Percentiles rank a stretch among this genome's conserved stretches.
phyloP scores from a whole-genome alignment of 768 basidiomycete genomes.

The Hypholoma fasciculare region DNA sequence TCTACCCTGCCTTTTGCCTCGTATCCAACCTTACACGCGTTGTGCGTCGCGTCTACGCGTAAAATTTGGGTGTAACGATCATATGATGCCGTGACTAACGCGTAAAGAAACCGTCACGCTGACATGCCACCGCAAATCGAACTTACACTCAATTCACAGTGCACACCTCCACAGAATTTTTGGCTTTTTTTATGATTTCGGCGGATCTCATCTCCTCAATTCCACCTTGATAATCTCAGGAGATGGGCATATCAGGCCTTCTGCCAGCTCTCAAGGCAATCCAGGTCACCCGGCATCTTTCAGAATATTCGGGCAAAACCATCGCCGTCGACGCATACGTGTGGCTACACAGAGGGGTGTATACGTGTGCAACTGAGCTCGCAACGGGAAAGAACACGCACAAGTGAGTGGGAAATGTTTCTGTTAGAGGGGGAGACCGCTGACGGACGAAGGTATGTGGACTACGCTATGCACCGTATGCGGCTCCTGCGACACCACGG shows the following conservation, averaged over 20 bases:
- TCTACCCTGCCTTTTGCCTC: too few relatives aligned
- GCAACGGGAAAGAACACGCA: constrained; percentile 82
- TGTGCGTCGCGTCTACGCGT: too few relatives aligned
- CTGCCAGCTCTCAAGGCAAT: constrained; percentile 90
- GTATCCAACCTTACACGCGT: too few relatives aligned
- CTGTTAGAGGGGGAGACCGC: background rate
- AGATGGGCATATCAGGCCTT: constrained; percentile 92
- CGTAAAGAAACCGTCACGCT: constrained; percentile 7
- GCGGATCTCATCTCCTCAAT: too few relatives aligned
- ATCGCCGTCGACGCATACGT: constrained; percentile 95
- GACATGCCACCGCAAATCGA: too few relatives aligned
- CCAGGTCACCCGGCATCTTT: constrained; percentile 74
- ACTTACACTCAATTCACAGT: too few relatives aligned
- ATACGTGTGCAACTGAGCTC: constrained; percentile 87
- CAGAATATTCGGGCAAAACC: constrained; percentile 80
- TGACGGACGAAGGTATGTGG: constrained; percentile 71
- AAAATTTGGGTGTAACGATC: background rate
- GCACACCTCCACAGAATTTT: too few relatives aligned
- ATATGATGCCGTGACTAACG: constrained; percentile 10
- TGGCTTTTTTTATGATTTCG: too few relatives aligned
- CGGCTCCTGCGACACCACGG: constrained; percentile 82
- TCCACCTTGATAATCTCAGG: background rate
- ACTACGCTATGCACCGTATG: constrained; percentile 93
- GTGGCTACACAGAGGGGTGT: constrained; percentile 88
- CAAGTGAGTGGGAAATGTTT: constrained; percentile 54